Evolutionary conservation across 345 rosid genomes (phyloP).

Genomic region (Citrus unshiu): DNA sequence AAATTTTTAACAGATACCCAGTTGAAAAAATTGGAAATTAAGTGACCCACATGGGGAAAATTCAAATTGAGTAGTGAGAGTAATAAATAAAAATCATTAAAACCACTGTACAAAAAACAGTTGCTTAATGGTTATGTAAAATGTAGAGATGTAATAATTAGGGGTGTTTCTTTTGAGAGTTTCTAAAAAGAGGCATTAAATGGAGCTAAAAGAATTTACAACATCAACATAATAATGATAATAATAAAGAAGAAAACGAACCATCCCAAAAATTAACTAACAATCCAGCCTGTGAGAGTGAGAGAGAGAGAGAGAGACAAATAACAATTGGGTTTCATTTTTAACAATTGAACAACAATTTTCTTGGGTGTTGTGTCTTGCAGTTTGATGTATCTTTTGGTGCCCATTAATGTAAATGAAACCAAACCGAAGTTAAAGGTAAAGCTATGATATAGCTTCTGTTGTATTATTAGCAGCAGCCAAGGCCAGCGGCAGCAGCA

Average conservation of each 20-base stretch:
- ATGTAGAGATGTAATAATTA: constrained; percentile 1
- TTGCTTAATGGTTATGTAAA: not conserved
- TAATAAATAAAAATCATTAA: not conserved
- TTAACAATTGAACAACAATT: too few relatives aligned
- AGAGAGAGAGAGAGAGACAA: too few relatives aligned
- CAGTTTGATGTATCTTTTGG: not conserved
- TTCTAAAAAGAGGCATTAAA: constrained; percentile 19
- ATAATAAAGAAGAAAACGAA: constrained; percentile 8
- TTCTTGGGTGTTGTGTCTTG: constrained; percentile 25
- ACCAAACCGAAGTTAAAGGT: not conserved
- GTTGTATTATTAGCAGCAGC: not conserved
- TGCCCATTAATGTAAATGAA: constrained; percentile 5
- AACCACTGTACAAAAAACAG: not conserved
- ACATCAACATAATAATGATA: not conserved
- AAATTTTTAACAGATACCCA: not conserved
- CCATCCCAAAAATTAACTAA: not conserved
- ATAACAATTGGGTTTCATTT: too few relatives aligned
- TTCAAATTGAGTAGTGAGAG: not conserved
- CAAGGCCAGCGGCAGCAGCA: not conserved
- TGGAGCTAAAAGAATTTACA: constrained; percentile 9
- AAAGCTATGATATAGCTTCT: not conserved
- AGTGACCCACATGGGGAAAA: not conserved
- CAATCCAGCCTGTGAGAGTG: too few relatives aligned
- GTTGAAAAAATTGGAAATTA: not conserved
- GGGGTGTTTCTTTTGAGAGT: constrained; percentile 3